Evolutionary conservation across 768 basidiomycete species (phyloP), one percentile per base, ranked within the genome.

Genomic region (Aureoboletus auriporus): DNA sequence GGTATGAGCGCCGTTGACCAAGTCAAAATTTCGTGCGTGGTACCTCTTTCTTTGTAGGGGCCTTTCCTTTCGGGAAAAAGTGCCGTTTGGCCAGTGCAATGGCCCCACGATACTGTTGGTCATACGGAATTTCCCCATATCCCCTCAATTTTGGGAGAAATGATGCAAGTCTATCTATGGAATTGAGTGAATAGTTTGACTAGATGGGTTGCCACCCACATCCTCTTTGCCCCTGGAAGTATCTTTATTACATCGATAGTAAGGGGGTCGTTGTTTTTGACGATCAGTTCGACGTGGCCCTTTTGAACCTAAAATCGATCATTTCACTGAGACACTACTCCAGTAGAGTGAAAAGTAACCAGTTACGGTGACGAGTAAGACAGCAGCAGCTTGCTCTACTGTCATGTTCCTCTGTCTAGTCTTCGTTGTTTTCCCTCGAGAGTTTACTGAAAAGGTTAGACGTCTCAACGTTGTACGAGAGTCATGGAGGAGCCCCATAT

Each of bases 91-190:
- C 61, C 12, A 65, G 41, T 3, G 64, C 64, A 8, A 66, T 53
- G 4, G 61, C 58, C 8, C 59, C 64, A 31, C 56, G 61, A 30
- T 65, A 65, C 39, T 66, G 54, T 39, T 53, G 46, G 12, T 57
- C 54, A 11, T 64, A 64, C 7, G 61, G 57, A 3, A 66, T 52
- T 31, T 66, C 50, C 8, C 62, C 63, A 12, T 61, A 66, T 28
- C 61, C 64, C 39, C 61, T 56, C 27, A 65, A 35, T 33, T 66
- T 66, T 1, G 61, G 64, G 44, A 65, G 57, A 36, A 66, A 64
- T 5, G 55, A 42, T 9, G 59, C 52, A 13, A 66, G 59, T 47
- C 63, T 65, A 43, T 48, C 16, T 36, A 35, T 8, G 8, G 6
- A 23, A 29, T 42, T 51, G 13, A 56, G 40, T 23, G 1, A 36